Evolutionary conservation across 2,329 filamentous ascomycete genomes (phyloP).

Genomic region (Claviceps citrina): DNA sequence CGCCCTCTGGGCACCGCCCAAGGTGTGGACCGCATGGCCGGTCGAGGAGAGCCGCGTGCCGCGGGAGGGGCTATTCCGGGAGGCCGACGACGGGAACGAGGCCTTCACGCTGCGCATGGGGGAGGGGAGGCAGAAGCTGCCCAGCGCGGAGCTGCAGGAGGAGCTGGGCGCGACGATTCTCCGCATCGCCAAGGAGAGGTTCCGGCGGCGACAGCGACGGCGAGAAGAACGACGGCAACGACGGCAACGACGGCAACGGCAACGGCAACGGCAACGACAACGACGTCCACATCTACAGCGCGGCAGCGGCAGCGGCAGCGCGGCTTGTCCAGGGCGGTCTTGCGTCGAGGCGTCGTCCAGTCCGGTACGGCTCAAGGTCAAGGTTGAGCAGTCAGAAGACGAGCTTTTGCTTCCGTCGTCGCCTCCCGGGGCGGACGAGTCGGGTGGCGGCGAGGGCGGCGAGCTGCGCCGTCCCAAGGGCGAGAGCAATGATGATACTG

Average conservation of each 20-base stretch:
- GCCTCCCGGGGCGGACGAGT: constrained; percentile 3
- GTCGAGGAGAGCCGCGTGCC: constrained; percentile 48
- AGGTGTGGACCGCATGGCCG: constrained; percentile 76
- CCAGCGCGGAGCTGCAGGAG: constrained; percentile 53
- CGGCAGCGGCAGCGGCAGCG: not conserved
- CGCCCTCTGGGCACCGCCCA: constrained; percentile 35
- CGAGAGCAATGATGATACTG: too few species aligned
- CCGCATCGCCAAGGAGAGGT: constrained; percentile 51
- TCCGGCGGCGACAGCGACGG: constrained; percentile 20
- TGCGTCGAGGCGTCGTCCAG: constrained; percentile 7
- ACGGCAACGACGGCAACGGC: not conserved
- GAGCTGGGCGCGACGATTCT: constrained; percentile 52
- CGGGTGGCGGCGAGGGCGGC: not conserved
- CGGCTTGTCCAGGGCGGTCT: not conserved
- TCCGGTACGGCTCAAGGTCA: not conserved
- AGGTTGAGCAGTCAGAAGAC: not conserved
- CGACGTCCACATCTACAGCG: too few species aligned
- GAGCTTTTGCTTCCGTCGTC: constrained; percentile 6
- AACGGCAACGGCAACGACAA: not conserved
- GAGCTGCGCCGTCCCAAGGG: not conserved
- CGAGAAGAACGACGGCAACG: constrained; percentile 1
- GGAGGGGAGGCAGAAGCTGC: constrained; percentile 26
- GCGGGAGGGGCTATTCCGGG: constrained; percentile 33
- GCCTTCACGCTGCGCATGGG: constrained; percentile 33
- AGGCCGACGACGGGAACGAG: constrained; percentile 31